phyloP scores from a whole-genome alignment of 2,329 filamentous ascomycete genomes.

The Colletotrichum lentis region DNA sequence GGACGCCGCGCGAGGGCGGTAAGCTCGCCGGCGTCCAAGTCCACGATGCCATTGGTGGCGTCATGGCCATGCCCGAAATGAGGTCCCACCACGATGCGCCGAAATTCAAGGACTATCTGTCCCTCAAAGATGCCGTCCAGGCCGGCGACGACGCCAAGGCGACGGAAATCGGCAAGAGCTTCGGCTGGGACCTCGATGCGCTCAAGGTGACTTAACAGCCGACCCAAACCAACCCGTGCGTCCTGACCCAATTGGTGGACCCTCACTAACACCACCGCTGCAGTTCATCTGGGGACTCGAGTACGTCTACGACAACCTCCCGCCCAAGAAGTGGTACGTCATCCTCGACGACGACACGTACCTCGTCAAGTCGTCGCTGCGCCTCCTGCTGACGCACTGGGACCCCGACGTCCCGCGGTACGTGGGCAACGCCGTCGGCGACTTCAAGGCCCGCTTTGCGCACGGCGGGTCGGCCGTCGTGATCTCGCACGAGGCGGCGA shows the following conservation, averaged over 20 bases:
- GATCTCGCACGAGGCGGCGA: slow-evolving; percentile 60
- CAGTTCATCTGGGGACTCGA: slow-evolving; percentile 66
- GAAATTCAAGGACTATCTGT: slow-evolving; percentile 53
- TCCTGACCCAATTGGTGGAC: background rate
- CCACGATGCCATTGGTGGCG: slow-evolving; percentile 52
- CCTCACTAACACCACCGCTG: background rate
- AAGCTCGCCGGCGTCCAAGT: slow-evolving; percentile 49
- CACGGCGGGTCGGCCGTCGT: slow-evolving; percentile 65
- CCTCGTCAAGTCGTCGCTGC: slow-evolving; percentile 59
- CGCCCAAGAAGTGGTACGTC: slow-evolving; percentile 66
- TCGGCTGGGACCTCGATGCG: slow-evolving; percentile 60
- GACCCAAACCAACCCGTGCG: background rate
- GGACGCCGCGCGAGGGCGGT: slow-evolving; percentile 49
- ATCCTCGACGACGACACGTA: slow-evolving; percentile 67
- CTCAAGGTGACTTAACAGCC: slow-evolving; percentile 52
- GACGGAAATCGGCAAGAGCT: slow-evolving; percentile 48
- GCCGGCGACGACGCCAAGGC: slow-evolving; percentile 51
- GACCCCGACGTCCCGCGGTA: slow-evolving; percentile 58
- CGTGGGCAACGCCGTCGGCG: slow-evolving; percentile 65
- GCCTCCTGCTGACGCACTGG: slow-evolving; percentile 58
- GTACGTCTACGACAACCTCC: slow-evolving; percentile 58
- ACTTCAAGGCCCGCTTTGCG: slow-evolving; percentile 63
- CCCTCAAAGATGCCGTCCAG: slow-evolving; percentile 50
- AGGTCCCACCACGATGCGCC: slow-evolving; percentile 44
- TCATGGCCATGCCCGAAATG: slow-evolving; percentile 47